These are phyloP conservation scores for Trichosanthes cucumerina DNA, from an alignment of 306 rosid genomes.

Conservation along the genomic window DNA sequence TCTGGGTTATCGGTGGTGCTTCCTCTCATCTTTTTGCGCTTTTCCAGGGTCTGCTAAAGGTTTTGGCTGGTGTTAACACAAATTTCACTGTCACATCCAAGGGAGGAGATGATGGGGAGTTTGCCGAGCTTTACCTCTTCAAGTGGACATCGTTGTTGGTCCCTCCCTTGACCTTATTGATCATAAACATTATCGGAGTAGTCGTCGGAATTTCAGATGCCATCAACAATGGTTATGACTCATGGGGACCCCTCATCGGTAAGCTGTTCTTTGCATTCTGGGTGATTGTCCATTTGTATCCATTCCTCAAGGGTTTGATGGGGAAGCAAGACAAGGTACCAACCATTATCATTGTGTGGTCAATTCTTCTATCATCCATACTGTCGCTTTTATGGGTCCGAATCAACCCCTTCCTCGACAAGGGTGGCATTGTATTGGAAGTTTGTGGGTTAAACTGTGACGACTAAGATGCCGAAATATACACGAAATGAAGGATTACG, in stretches of 20 bases:
- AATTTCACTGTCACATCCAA: slow-evolving; percentile 89
- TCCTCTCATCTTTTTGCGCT: slow-evolving; percentile 83
- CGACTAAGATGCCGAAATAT: slow-evolving; percentile 18
- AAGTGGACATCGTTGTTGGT: slow-evolving; percentile 83
- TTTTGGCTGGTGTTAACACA: slow-evolving; percentile 79
- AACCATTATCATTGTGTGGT: slow-evolving; percentile 78
- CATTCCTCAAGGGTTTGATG: slow-evolving; percentile 89
- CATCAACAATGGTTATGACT: slow-evolving; percentile 85
- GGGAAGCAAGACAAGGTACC: slow-evolving; percentile 82
- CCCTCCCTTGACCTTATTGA: slow-evolving; percentile 71
- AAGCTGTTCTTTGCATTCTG: slow-evolving; percentile 75
- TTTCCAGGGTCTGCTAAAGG: slow-evolving; percentile 86
- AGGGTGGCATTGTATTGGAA: slow-evolving; percentile 54
- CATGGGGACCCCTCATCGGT: slow-evolving; percentile 91
- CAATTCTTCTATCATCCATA: slow-evolving; percentile 76
- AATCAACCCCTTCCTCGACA: slow-evolving; percentile 69
- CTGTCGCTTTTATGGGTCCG: slow-evolving; percentile 78
- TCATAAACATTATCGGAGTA: slow-evolving; percentile 75
- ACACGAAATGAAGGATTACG: background rate
- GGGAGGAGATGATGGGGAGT: slow-evolving; percentile 79
- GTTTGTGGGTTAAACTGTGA: slow-evolving; percentile 77
- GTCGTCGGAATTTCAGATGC: slow-evolving; percentile 79
- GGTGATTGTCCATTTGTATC: slow-evolving; percentile 91
- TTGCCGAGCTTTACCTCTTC: slow-evolving; percentile 79
- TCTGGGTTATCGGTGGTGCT: slow-evolving; percentile 90